Base-by-base conservation (phyloP, 495 filamentous ascomycete genomes). In the Neurospora sp. region DNA sequence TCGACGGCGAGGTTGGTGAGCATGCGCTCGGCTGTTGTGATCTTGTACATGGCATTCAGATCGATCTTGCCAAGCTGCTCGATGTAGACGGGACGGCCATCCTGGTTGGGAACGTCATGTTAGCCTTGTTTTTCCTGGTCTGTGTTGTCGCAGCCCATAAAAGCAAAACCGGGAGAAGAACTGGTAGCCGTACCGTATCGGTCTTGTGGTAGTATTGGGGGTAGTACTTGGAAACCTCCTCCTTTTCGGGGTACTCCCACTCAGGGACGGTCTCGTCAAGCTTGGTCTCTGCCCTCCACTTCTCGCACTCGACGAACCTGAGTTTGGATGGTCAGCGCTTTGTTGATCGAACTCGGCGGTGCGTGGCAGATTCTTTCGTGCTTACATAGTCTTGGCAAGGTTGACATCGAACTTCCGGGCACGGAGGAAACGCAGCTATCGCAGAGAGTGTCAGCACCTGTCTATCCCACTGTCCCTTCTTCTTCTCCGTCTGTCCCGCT, bases 181-280 rank as follows among this genome's bases (percentile, higher is more conserved):
- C 6, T 35, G 54, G 27, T 35, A 35, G 54, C 27, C 83, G 39
- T 83, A 96, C 94, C 87, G 96, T 97, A 84, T 99, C 96, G 7
- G 93, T 99, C 86, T 97, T 97, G 88, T 99, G 96, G 82, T 99
- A 99, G 86, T 96, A 99, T 85, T 99, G 96, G 4, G 94, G 94
- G 82, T 99, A 99, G 86, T 92, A 98, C 81, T 95, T 84, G 85
- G 94, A 96, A 66, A 99, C 88, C 79, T 94, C 78, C 69, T 87
- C 83, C 87, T 97, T 97, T 88, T 98, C 96, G 37, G 84, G 86
- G 82, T 97, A 97, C 46, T 94, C 90, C 85, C 97, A 99, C 71
- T 84, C 91, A 66, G 86, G 86, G 71, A 93, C 87, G 20, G 95
- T 88, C 48, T 96, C 87, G 82, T 98, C 94, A n/a, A 97, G 93